Percentiles rank a stretch among this genome's conserved stretches.
phyloP scores from a whole-genome alignment of 1,139 yeast genomes.

The Tardiomyces depauwii region DNA sequence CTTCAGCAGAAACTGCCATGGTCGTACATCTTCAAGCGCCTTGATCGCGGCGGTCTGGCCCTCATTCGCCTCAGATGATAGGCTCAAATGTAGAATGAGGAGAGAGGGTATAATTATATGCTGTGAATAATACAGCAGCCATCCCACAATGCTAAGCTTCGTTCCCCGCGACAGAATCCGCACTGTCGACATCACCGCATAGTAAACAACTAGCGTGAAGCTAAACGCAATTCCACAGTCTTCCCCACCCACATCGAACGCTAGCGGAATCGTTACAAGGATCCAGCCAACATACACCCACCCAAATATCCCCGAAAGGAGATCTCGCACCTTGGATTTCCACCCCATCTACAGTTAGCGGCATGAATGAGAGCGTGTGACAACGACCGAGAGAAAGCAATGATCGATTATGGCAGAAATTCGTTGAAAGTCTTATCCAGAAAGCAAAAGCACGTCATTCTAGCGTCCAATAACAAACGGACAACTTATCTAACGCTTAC shows the following conservation, averaged over 20 bases:
- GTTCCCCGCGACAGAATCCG: constrained; percentile 44
- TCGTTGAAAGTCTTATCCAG: no score
- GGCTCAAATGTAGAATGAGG: constrained; percentile 58
- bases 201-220: constrained; percentile 55
- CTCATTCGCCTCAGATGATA: constrained; percentile 29
- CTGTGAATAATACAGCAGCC: constrained; percentile 62
- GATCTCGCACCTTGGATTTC: not conserved
- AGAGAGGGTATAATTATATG: constrained; percentile 76
- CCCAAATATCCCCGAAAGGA: not conserved
- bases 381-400: no score
- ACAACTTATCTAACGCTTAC: no score
- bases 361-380: no score
- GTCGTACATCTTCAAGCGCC: constrained; percentile 32
- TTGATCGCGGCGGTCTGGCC: constrained; percentile 13
- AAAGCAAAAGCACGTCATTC: no score
- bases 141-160: constrained; percentile 39
- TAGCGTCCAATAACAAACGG: no score
- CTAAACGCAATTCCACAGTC: constrained; percentile 85
- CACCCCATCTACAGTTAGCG: not conserved
- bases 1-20: constrained; percentile 61
- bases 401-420: no score
- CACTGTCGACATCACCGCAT: constrained; percentile 62
- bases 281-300: constrained; percentile 21
- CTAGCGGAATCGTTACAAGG: constrained; percentile 76
- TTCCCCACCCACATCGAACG: constrained; percentile 92